Percentiles rank a stretch among this genome's conserved stretches.
Evolutionary conservation across 495 filamentous ascomycete genomes (phyloP).

Genomic region (Xylaria grammica): DNA sequence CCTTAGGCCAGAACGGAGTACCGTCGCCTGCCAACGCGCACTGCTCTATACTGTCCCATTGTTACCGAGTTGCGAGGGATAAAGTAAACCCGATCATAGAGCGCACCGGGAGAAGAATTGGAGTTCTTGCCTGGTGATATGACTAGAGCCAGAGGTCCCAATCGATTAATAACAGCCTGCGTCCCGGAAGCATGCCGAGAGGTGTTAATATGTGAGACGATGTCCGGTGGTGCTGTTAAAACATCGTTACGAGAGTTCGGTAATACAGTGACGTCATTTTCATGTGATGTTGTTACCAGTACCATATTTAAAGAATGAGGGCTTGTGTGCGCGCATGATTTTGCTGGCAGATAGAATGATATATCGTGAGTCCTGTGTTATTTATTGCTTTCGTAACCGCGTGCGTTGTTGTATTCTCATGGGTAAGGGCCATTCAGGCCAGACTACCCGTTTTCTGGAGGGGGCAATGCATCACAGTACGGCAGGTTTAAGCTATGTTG

Average conservation of each 20-base stretch:
- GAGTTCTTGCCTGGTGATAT: not conserved
- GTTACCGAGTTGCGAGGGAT: conserved; percentile 10
- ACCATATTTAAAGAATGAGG: not conserved
- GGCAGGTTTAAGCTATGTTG: not conserved
- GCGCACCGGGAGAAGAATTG: not conserved
- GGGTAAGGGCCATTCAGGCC: conserved; percentile 25
- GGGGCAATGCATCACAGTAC: conserved; percentile 40
- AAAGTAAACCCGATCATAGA: conserved; percentile 5
- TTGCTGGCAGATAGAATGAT: not conserved
- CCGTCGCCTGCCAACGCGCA: not conserved
- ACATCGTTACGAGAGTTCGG: not conserved
- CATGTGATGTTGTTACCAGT: not conserved
- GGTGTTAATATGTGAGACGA: not conserved
- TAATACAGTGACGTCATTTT: not conserved
- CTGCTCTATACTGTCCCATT: not conserved
- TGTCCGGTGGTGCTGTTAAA: not conserved
- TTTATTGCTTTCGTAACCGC: not conserved
- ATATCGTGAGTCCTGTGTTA: not conserved
- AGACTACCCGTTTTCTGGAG: conserved; percentile 43
- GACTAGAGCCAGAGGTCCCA: not conserved
- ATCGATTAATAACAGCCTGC: conserved; percentile 1
- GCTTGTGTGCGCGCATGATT: not conserved
- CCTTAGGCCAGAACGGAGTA: not conserved
- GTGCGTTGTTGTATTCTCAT: not conserved
- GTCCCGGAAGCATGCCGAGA: not conserved